Base-by-base conservation (phyloP, 371 early-diverging fungal species). In the Mortierella sp. region DNA sequence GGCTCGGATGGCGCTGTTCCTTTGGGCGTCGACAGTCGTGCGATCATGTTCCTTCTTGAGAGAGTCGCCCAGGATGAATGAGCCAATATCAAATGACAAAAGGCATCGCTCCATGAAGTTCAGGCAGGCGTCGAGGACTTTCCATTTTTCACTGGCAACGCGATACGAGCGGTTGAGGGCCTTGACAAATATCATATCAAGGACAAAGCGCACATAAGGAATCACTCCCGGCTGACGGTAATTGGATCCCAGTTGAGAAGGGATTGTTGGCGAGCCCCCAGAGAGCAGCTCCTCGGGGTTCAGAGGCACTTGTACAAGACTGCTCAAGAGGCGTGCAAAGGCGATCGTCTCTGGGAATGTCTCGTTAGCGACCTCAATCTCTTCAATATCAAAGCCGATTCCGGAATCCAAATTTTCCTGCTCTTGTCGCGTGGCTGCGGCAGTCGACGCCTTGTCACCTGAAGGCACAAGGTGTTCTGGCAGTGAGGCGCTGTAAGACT, bases 271-370 rank as follows among this genome's bases (percentile, higher is more conserved):
- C 2, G 83, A 81, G 2, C 76, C 70, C 11, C 27, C 67, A 31
- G 30, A 78, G 42, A 48, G 61, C 34, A 63, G 82, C 80, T 24
- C 85, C 80, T 58, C 65, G 39, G 19, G 81, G 48, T 55, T 87
- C 56, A 57, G 81, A 68, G 89, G 82, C 7, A 83, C 76, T 47
- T 94, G 91, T 27, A 93, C 86, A 12, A 95, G 84, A n/a, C 88
- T 75, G 7, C 83, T 84, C 24, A 98, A 72, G 2, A 97, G 83
- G 8, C 85, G 79, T 11, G 95, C 70, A 61, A 95, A 92, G 1
- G 97, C 91, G 11, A 91, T 66, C 0, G 95, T 96, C 78, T 95
- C 94, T 0, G 93, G 90, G 69, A 92, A 98, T 0, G 88, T 85
- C 58, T 92, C 90, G 31, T 80, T 86, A 1, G 82, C 68, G 0